Base-by-base conservation (phyloP, 345 rosid genomes). In the Sonneratia caseolaris region DNA sequence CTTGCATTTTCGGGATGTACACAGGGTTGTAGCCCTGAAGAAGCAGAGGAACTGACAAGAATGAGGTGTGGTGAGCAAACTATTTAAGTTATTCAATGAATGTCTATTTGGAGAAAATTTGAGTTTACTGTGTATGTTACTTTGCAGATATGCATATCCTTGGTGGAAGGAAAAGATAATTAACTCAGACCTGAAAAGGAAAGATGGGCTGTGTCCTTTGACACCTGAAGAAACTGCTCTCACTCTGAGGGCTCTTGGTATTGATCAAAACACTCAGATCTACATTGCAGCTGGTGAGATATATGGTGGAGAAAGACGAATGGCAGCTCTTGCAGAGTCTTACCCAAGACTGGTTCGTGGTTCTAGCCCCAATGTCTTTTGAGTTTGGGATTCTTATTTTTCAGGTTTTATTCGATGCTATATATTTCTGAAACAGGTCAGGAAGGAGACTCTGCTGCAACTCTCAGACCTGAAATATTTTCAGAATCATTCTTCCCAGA, bases 121-220 rank as follows among this genome's bases (percentile, higher is more conserved):
- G 11, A 5, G 11, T 70, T 70, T 16, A 69, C 45, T 3, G 27
- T 13, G 13, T 47, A 16, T 48, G 13, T 37, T 16, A 53, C 1
- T 24, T 72, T 45, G 64, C 85, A 85, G 89, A 77, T 86, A 82
- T 73, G 84, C 83, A 11, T 80, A 80, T 76, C 86, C 89, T 4
- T 83, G 89, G 87, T 86, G 89, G 89, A 86, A 82, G 65, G 87
- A 83, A 70, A 83, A 86, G 22, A 73, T 51, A n/a, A 86, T 82
- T 35, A 76, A 86, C 71, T 78, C 84, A 12, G 79, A 64, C 42
- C 59, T 68, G 68, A 86, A 80, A 64, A 82, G 89, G 62, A 73
- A 79, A 72, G 87, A 74, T 12, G 89, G 87, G 6, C 70, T 77
- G 64, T 86, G 89, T 76, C 89, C 87, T 21, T 76, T 84, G 49